Evolutionary conservation across 2,329 filamentous ascomycete species (phyloP), one percentile per base, ranked within the genome.

Genomic region (Capronia epimyces): DNA sequence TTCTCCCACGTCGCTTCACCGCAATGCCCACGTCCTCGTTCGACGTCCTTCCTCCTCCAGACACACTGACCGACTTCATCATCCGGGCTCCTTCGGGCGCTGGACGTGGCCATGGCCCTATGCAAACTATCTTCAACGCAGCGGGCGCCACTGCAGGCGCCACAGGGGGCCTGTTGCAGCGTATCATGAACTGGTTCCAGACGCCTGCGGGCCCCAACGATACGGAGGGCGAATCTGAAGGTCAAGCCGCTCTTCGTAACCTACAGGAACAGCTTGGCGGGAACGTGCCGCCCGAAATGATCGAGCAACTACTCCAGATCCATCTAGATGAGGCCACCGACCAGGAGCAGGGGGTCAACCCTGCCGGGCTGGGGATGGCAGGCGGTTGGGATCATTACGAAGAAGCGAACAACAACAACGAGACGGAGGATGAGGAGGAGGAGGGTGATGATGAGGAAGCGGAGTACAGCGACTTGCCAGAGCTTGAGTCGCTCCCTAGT

Each of bases 1-100:
- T 86, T 32, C 75, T 93, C 5, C 87, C 89, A 1, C 74, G 76
- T 1, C 69, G 72, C 7, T 77, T 88, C 60, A 81, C 89, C 9
- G 74, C 78, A 15, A 72, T 76, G 27, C 74, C 82, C 41, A 82
- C 83, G 2, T 89, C 86, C 56, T 81, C 87, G 15, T 93, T 88
- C 18, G 90, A 95, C 64, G 89, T 89, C 1, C 71, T 95, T 12
- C 88, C 89, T 16, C 90, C 89, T 1, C 67, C 76, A 0, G 46
- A 50, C 29, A 58, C 58, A 12, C 49, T 55, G 39, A 51, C 53
- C 8, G 58, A 57, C 36, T 55, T 62, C 29, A 57, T 57, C 10
- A 15, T 37, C n/a, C 58, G 60, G 10, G 58, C 60, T 7, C 60
- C 60, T 13, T 5, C 37, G 8, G 49, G 20, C n/a, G 43, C 25